Conservation (phyloP, 495 filamentous ascomycete genomes). For the Podospora appendiculata region DNA sequence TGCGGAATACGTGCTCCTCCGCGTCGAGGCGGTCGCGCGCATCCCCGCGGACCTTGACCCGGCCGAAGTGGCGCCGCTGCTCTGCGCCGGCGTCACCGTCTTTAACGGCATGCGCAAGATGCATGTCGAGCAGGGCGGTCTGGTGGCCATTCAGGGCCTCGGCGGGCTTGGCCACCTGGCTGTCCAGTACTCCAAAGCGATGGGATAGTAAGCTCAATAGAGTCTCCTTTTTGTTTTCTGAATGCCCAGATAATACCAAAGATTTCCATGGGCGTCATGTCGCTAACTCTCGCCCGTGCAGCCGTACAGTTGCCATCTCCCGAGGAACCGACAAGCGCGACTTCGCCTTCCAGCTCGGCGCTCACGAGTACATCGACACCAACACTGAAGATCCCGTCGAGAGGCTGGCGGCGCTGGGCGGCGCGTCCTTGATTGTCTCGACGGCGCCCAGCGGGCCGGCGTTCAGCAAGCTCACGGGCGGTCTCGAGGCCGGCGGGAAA, state of each 20-base stretch:
- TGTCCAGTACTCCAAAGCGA: conserved; percentile 52
- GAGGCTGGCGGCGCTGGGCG: conserved; percentile 48
- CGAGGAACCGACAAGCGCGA: conserved; percentile 44
- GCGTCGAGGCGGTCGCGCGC: conserved; percentile 50
- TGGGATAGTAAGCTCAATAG: conserved; percentile 44
- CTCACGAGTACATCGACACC: conserved; percentile 56
- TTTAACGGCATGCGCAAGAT: conserved; percentile 61
- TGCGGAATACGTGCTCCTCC: conserved; percentile 53
- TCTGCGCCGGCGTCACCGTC: conserved; percentile 62
- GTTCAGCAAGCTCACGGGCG: conserved; percentile 45
- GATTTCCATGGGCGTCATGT: too few species aligned
- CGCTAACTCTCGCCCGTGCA: too few species aligned
- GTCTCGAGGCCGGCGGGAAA: conserved; percentile 46
- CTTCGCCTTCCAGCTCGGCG: conserved; percentile 54
- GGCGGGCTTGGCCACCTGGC: conserved; percentile 59
- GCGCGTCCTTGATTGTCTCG: conserved; percentile 52
- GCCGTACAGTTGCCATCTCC: conserved; percentile 50
- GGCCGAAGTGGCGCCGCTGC: conserved; percentile 51
- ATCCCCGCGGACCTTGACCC: conserved; percentile 50
- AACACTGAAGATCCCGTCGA: conserved; percentile 42
- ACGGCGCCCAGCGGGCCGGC: conserved; percentile 53
- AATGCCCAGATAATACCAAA: too few species aligned
- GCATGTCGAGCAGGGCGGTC: conserved; percentile 46
- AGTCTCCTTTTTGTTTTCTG: too few species aligned
- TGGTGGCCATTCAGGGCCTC: conserved; percentile 55